Conservation (phyloP, 2,329 filamentous ascomycete species). For the Alternaria ethzedia region DNA sequence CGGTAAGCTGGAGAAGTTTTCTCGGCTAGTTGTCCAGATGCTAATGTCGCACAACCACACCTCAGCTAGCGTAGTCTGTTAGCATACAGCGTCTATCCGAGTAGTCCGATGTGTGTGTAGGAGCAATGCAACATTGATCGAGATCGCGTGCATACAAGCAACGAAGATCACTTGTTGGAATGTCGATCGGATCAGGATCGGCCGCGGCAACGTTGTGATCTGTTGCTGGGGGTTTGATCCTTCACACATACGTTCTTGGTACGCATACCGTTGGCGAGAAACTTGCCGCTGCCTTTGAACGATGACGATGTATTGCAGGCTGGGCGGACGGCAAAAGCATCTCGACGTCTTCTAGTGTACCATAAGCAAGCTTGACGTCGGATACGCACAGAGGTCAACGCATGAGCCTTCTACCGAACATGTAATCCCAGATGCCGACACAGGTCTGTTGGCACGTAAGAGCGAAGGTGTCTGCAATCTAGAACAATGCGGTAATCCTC, state of each 20-base stretch:
- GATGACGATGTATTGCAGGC: background rate
- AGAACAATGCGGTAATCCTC: background rate
- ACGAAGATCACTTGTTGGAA: background rate
- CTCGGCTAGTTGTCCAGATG: slow-evolving; percentile 32
- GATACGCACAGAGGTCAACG: background rate
- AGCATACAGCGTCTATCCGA: slow-evolving; percentile 66
- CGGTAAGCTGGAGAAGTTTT: background rate
- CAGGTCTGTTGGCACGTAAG: background rate
- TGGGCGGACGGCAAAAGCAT: slow-evolving; percentile 6
- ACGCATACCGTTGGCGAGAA: background rate
- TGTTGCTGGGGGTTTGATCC: background rate
- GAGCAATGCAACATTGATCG: slow-evolving; percentile 63
- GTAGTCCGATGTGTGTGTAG: slow-evolving; percentile 68
- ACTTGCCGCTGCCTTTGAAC: background rate
- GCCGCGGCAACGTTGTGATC: background rate
- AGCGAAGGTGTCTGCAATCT: background rate
- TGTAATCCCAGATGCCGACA: background rate
- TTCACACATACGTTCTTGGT: background rate
- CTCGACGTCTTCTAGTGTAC: background rate
- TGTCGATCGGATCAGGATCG: slow-evolving; percentile 4
- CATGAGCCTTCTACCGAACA: background rate
- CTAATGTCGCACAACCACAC: slow-evolving; percentile 89
- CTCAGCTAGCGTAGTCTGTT: slow-evolving; percentile 62
- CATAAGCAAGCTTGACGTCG: background rate
- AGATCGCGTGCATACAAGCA: slow-evolving; percentile 5